Percentiles rank a stretch among this genome's conserved stretches.
These are phyloP conservation scores for Citrus trifoliata DNA, from an alignment of 345 rosid genomes.

Conservation along the genomic window DNA sequence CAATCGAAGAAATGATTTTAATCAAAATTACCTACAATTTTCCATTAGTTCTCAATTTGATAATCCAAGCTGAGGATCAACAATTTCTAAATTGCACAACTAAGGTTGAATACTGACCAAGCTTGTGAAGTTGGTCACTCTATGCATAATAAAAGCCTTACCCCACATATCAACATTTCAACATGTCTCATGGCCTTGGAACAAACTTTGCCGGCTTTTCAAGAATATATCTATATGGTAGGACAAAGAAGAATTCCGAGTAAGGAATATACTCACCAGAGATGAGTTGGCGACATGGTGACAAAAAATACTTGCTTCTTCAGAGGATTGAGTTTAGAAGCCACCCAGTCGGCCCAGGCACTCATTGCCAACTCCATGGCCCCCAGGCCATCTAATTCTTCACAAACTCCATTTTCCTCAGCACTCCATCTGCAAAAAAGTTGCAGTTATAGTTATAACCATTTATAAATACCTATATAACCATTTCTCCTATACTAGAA, in stretches of 20 bases:
- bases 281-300: constrained; percentile 96
- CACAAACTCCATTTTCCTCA: constrained; percentile 64
- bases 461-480: background rate
- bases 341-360: constrained; percentile 90
- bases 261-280: constrained; percentile 41
- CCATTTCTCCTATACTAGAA: constrained; percentile 8
- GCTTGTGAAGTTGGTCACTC: background rate
- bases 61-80: background rate
- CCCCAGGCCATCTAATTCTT: constrained; percentile 65
- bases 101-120: background rate
- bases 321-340: constrained; percentile 42
- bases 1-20: background rate
- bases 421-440: constrained; percentile 70
- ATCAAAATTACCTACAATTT: background rate
- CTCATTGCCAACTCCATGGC: constrained; percentile 96
- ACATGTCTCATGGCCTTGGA: background rate
- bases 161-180: background rate
- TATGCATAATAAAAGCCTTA: background rate
- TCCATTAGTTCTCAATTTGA: background rate
- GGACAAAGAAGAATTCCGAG: background rate
- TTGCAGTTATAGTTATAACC: background rate
- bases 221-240: background rate
- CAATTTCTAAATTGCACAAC: background rate
- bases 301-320: constrained; percentile 70
- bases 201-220: background rate